Evolutionary conservation across 257 asterid genomes (phyloP).

Genomic region (Fraxinus anomala): DNA sequence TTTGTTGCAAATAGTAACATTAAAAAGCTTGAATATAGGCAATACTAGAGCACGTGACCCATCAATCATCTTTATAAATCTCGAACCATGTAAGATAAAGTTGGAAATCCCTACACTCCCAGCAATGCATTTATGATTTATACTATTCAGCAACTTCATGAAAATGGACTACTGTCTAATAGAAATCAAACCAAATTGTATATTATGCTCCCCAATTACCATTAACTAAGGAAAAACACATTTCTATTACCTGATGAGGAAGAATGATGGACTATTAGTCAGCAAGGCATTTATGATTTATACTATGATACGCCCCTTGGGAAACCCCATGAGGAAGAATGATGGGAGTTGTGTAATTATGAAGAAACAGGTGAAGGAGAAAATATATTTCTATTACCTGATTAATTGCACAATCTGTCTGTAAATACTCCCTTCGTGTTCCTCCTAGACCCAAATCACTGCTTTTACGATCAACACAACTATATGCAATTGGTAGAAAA

Average conservation of each 20-base stretch:
- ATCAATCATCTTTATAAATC: conserved; percentile 1
- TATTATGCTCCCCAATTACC: neutral
- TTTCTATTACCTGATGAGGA: too few species aligned
- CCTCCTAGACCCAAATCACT: conserved; percentile 97
- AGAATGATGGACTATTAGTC: too few species aligned
- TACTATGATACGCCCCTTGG: neutral
- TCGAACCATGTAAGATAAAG: conserved; percentile 7
- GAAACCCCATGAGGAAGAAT: neutral
- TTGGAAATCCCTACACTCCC: neutral
- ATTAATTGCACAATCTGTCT: conserved; percentile 91
- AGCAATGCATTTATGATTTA: conserved; percentile 1
- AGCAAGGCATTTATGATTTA: too few species aligned
- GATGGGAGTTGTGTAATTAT: neutral
- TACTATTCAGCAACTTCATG: neutral
- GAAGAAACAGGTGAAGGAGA: conserved; percentile 9
- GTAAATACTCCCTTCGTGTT: conserved; percentile 76
- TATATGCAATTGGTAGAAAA: conserved; percentile 32
- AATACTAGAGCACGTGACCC: neutral
- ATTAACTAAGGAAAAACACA: neutral
- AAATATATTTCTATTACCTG: conserved; percentile 42
- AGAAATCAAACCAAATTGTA: neutral
- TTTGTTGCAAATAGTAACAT: conserved; percentile 3
- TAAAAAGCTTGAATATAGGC: conserved; percentile 9
- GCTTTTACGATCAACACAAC: conserved; percentile 92
- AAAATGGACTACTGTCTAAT: neutral